Evolutionary conservation across 139 green algal genomes (phyloP).

Genomic region (Chlamydomonas sp.): DNA sequence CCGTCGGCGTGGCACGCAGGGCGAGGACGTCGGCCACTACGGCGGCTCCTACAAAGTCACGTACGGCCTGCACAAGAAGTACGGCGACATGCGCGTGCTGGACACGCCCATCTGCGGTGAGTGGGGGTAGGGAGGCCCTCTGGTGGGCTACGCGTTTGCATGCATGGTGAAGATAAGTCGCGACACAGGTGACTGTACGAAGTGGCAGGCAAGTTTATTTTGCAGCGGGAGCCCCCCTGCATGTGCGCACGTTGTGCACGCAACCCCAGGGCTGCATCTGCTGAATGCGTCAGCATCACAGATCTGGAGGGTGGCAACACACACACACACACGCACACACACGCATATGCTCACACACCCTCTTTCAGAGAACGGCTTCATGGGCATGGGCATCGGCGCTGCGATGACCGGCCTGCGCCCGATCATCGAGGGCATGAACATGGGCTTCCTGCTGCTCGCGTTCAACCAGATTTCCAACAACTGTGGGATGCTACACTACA

Average conservation of each 20-base stretch:
- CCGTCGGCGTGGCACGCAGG: constrained; percentile 32
- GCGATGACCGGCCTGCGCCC: constrained; percentile 92
- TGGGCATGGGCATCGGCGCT: constrained; percentile 92
- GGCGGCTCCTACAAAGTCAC: constrained; percentile 91
- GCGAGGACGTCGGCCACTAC: constrained; percentile 94
- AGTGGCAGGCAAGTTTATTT: no score
- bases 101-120: constrained; percentile 93
- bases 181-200: no score
- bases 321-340: no score
- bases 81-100: constrained; percentile 83
- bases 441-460: constrained; percentile 94
- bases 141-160: no score
- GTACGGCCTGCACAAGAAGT: constrained; percentile 94
- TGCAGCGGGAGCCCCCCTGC: no score
- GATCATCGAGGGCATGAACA: constrained; percentile 98
- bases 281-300: no score
- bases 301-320: no score
- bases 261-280: no score
- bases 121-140: no score
- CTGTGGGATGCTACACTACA: constrained; percentile 96
- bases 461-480: constrained; percentile 99
- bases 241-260: no score
- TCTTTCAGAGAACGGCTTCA: constrained; percentile 82
- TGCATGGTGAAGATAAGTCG: no score
- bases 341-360: not conserved